Conservation (phyloP, 2,329 filamentous ascomycete species). For the Beauveria asiatica region DNA sequence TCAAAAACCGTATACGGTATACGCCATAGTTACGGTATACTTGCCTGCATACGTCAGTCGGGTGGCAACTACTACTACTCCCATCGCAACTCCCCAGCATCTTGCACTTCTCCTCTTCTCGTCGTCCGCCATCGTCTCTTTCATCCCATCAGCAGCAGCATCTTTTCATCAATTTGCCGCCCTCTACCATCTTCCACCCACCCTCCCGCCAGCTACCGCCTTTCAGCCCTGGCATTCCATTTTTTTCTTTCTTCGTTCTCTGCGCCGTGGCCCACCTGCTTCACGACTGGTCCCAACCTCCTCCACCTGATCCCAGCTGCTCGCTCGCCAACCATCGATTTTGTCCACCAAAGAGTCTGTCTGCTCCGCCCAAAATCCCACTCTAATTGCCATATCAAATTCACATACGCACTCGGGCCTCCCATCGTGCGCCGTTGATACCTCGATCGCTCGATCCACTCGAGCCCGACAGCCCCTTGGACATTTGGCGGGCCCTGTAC, state of each 20-base stretch:
- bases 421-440: slow-evolving; percentile 5
- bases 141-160: slow-evolving; percentile 6
- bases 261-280: slow-evolving; percentile 5
- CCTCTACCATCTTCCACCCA: background rate
- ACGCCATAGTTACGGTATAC: too few species aligned
- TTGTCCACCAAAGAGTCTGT: background rate
- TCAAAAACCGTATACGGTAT: too few species aligned
- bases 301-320: slow-evolving; percentile 10
- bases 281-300: slow-evolving; percentile 5
- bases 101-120: background rate
- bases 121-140: background rate
- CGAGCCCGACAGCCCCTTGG: slow-evolving; percentile 2
- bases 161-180: slow-evolving; percentile 8
- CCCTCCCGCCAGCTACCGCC: background rate
- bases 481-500: background rate
- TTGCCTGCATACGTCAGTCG: slow-evolving; percentile 4
- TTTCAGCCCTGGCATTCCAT: slow-evolving; percentile 2
- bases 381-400: background rate
- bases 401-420: slow-evolving; percentile 1
- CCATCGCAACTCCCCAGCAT: slow-evolving; percentile 7
- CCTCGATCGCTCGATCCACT: slow-evolving; percentile 10
- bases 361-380: slow-evolving; percentile 7
- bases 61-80: slow-evolving; percentile 10
- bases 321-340: background rate
- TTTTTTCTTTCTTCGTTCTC: background rate